phyloP scores from a whole-genome alignment of 805 yeast species.

The Lipomyces chichibuensis region DNA sequence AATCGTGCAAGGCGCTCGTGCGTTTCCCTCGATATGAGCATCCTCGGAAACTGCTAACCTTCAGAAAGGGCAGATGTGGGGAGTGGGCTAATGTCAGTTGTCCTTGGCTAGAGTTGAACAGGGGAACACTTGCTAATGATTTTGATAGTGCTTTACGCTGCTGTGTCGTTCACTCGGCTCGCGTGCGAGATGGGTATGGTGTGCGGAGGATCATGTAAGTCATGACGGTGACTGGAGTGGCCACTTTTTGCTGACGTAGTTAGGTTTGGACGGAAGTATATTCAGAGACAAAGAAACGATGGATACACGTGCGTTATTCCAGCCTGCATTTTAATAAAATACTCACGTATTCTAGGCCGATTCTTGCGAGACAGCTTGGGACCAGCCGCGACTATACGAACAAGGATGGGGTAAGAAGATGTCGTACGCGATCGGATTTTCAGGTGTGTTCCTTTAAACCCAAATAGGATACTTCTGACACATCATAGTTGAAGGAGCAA shows the following conservation, averaged over 20 bases:
- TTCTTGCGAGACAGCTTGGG: slow-evolving; percentile 83
- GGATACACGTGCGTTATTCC: slow-evolving; percentile 67
- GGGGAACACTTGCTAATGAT: neutral
- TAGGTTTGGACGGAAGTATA: slow-evolving; percentile 82
- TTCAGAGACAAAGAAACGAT: slow-evolving; percentile 59
- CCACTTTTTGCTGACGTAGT: neutral
- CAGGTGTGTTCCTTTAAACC: slow-evolving; percentile 42
- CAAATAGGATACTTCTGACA: neutral
- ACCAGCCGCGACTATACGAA: slow-evolving; percentile 75
- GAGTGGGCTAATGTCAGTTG: slow-evolving; percentile 77
- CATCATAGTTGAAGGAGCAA: slow-evolving; percentile 51
- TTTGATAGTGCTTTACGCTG: slow-evolving; percentile 60
- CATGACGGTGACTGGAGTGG: neutral
- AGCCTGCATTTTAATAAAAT: neutral
- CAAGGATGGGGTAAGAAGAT: slow-evolving; percentile 91
- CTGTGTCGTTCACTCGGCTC: slow-evolving; percentile 68
- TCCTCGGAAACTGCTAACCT: slow-evolving; percentile 61
- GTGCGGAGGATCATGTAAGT: slow-evolving; percentile 82
- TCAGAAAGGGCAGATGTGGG: slow-evolving; percentile 83
- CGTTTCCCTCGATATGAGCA: slow-evolving; percentile 80
- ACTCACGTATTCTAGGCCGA: slow-evolving; percentile 49
- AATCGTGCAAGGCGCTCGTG: slow-evolving; percentile 50
- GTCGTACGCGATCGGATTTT: slow-evolving; percentile 81
- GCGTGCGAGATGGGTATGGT: slow-evolving; percentile 77
- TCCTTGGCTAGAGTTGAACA: neutral